phyloP scores from a whole-genome alignment of 202 grass and related monocot species.

The Panicum virgatum region DNA sequence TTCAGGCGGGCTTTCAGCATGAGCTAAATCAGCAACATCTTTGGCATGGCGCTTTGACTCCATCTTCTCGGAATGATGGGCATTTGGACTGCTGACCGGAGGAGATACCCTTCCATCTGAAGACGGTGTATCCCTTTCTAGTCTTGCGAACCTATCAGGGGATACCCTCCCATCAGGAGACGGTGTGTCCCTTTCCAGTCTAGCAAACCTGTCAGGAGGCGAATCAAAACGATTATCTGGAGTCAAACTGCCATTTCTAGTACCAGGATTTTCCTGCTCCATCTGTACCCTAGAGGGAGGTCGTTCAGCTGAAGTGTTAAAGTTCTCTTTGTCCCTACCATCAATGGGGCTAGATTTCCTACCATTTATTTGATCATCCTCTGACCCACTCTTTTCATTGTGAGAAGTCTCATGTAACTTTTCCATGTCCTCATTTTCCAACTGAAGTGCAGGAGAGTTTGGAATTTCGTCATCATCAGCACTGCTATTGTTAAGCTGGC shows the following conservation, averaged over 20 bases:
- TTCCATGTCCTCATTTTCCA: conserved; percentile 42
- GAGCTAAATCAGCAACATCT: conserved; percentile 33
- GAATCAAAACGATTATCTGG: conserved; percentile 42
- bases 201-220: conserved; percentile 41
- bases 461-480: conserved; percentile 43
- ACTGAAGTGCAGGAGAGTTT: conserved; percentile 35
- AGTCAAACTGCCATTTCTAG: conserved; percentile 43
- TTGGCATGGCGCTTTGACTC: conserved; percentile 36
- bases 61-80: conserved; percentile 36
- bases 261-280: conserved; percentile 33
- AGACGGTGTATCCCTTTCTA: conserved; percentile 52
- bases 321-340: conserved; percentile 37
- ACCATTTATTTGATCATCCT: conserved; percentile 43
- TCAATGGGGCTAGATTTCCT: conserved; percentile 32
- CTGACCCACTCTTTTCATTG: conserved; percentile 41
- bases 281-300: conserved; percentile 34
- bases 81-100: conserved; percentile 36
- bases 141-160: conserved; percentile 41
- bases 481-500: conserved; percentile 48
- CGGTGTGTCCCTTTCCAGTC: conserved; percentile 52
- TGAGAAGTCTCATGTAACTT: conserved; percentile 29
- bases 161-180: conserved; percentile 50
- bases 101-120: conserved; percentile 46
- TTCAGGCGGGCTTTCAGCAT: conserved; percentile 42
- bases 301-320: conserved; percentile 39